Evolutionary conservation across 2,329 filamentous ascomycete genomes (phyloP), one percentile per base, ranked within the genome.

Genomic region (Cercospora brassicicola): DNA sequence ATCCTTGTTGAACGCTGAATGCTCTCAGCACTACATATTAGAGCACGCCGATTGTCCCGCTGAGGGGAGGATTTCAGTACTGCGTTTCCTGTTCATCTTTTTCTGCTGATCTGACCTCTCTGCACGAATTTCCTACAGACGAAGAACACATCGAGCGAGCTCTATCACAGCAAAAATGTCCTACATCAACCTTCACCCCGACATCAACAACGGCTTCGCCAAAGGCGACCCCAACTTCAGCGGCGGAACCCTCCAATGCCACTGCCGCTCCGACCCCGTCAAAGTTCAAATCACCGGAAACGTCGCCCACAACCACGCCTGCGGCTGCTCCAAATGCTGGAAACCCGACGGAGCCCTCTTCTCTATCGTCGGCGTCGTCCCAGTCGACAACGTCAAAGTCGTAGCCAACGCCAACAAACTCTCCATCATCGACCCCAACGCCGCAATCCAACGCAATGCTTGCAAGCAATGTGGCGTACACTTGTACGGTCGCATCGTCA

Each of bases 321-420:
- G 89, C 79, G 89, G 89, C 70, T 91, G 89, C 80, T 90, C 88
- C 64, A 89, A 90, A 78, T 91, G 89, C 84, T 91, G 88, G 88
- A 91, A 90, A 79, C 89, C 89, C 4, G 67, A 78, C 2, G 87
- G 87, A 31, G 83, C 88, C 0, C 84, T 91, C 69, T 91, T 91
- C 82, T 86, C 86, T 68, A 75, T 91, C 72, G 83, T 91, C 59
- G 88, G 81, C 67, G 89, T 91, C 63, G 79, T 90, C 2, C 85
- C 89, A 5, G 77, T 78, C 7, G 84, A 86, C 62, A 82, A 86
- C 62, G 69, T 91, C 59, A 74, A 75, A 20, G 86, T 91, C 18
- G 86, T 86, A 0, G 84, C 87, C 73, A 86, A 89, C 79, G 81
- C 60, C 15, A 72, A 83, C 68, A 91, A 91, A 79, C 82, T 91